Conservation (phyloP, 768 basidiomycete genomes). For the Hydnomerulius pinastri region DNA sequence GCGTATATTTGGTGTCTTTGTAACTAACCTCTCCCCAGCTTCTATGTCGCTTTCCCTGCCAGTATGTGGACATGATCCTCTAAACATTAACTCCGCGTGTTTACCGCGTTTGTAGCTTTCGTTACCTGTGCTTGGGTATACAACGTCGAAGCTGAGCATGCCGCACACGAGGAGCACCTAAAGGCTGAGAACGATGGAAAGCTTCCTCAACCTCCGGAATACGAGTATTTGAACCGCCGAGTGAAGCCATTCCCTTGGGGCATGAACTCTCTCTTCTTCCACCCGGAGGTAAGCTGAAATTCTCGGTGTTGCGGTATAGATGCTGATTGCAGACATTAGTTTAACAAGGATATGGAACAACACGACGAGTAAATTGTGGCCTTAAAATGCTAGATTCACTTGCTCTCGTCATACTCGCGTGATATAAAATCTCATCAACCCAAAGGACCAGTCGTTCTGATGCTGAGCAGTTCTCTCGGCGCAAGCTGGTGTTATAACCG, state of each 20-base stretch:
- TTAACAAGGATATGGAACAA: conserved; percentile 63
- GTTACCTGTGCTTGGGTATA: conserved; percentile 45
- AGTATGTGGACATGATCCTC: conserved; percentile 49
- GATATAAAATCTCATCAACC: not conserved
- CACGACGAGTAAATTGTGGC: conserved; percentile 19
- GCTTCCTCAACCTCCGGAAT: conserved; percentile 70
- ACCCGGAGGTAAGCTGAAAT: conserved; percentile 56
- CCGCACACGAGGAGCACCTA: conserved; percentile 68
- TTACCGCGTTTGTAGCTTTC: conserved; percentile 17
- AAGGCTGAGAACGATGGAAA: conserved; percentile 72
- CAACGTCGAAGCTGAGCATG: conserved; percentile 63
- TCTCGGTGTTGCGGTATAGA: not conserved
- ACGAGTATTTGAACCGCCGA: conserved; percentile 76
- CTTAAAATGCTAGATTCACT: not conserved
- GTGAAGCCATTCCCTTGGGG: conserved; percentile 88
- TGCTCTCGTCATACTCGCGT: not conserved
- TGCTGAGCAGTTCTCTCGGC: too few species aligned
- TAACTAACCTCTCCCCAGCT: conserved; percentile 42
- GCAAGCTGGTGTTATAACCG: too few species aligned
- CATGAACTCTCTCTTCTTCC: conserved; percentile 80
- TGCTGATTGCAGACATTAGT: conserved; percentile 36
- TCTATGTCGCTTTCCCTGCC: conserved; percentile 73
- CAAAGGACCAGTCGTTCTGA: too few species aligned
- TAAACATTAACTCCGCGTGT: conserved; percentile 12
- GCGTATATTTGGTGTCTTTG: not conserved